A percentile compares a stretch with the other conserved stretches of the same genome.
phyloP scores from a whole-genome alignment of 2,329 filamentous ascomycete species.

The Microcera coccophila region DNA sequence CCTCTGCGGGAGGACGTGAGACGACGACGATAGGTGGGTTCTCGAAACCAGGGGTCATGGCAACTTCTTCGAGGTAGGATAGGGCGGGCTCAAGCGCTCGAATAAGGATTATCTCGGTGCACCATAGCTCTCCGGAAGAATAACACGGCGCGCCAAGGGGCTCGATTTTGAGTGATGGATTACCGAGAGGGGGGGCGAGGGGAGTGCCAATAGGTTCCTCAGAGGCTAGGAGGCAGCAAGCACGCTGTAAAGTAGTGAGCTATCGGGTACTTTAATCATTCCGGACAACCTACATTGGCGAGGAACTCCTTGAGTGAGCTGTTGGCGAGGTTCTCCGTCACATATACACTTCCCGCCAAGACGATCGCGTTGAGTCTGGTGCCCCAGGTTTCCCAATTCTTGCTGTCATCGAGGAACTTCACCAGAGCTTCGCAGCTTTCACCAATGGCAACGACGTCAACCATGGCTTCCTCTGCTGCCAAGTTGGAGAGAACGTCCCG shows the following conservation, averaged over 20 bases:
- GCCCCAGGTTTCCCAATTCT: constrained; percentile 47
- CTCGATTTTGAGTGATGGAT: constrained; percentile 39
- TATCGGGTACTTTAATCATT: neutral
- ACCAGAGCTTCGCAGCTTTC: constrained; percentile 59
- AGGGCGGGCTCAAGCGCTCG: constrained; percentile 51
- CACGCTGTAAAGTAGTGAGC: constrained; percentile 40
- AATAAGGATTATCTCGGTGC: constrained; percentile 61
- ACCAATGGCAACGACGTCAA: constrained; percentile 70
- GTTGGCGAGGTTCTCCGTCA: constrained; percentile 38
- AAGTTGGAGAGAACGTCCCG: constrained; percentile 54
- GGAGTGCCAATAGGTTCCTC: constrained; percentile 48
- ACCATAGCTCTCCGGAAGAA: constrained; percentile 58
- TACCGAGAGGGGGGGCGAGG: constrained; percentile 51
- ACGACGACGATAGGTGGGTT: constrained; percentile 39
- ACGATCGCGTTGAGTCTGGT: constrained; percentile 45
- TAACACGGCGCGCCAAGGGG: constrained; percentile 62
- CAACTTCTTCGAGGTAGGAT: constrained; percentile 58
- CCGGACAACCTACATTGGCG: constrained; percentile 39
- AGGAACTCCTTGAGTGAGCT: constrained; percentile 48
- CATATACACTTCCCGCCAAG: constrained; percentile 46
- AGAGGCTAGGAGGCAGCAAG: constrained; percentile 59
- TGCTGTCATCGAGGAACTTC: constrained; percentile 53
- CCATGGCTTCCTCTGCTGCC: constrained; percentile 44
- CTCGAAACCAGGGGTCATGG: constrained; percentile 34
- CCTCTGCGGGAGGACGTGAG: constrained; percentile 17